A percentile compares a stretch with the other conserved stretches of the same genome.
phyloP scores from a whole-genome alignment of 2,329 filamentous ascomycete genomes.

The Exophiala xenobiotica region DNA sequence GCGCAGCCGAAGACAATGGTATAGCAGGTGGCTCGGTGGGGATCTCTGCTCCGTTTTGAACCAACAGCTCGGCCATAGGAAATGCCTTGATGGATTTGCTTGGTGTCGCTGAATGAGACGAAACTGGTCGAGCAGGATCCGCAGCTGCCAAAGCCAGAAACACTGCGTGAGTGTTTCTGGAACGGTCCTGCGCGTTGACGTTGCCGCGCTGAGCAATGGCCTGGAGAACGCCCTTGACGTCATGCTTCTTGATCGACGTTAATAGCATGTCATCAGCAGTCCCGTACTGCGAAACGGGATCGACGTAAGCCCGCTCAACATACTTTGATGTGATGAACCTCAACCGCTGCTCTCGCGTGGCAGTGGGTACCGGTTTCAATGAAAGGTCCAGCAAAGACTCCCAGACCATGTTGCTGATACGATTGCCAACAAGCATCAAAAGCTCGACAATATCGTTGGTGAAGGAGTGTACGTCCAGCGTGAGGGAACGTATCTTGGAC shows the following conservation, averaged over 20 bases:
- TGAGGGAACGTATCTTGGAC: constrained; percentile 92
- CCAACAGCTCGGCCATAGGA: constrained; percentile 81
- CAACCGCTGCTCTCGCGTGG: constrained; percentile 85
- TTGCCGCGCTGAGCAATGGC: constrained; percentile 83
- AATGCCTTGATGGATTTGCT: constrained; percentile 61
- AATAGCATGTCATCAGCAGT: constrained; percentile 85
- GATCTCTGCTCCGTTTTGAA: constrained; percentile 92
- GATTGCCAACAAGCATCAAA: constrained; percentile 85
- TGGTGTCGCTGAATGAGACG: constrained; percentile 39
- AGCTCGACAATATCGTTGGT: constrained; percentile 96
- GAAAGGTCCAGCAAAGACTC: constrained; percentile 77
- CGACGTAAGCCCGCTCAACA: constrained; percentile 76
- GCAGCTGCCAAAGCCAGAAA: constrained; percentile 90
- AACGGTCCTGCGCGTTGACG: constrained; percentile 81
- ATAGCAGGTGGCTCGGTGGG: constrained; percentile 74
- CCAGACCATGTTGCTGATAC: constrained; percentile 95
- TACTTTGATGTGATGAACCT: constrained; percentile 96
- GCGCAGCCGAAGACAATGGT: constrained; percentile 75
- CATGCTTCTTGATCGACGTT: constrained; percentile 92
- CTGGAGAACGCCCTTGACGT: constrained; percentile 90
- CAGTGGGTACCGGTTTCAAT: constrained; percentile 71
- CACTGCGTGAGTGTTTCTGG: constrained; percentile 81
- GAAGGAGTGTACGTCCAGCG: constrained; percentile 92
- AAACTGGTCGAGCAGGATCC: constrained; percentile 74
- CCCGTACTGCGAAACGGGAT: constrained; percentile 69